Conservation (phyloP, 1,284 basidiomycete species). For the Moesziomyces globuligerus region DNA sequence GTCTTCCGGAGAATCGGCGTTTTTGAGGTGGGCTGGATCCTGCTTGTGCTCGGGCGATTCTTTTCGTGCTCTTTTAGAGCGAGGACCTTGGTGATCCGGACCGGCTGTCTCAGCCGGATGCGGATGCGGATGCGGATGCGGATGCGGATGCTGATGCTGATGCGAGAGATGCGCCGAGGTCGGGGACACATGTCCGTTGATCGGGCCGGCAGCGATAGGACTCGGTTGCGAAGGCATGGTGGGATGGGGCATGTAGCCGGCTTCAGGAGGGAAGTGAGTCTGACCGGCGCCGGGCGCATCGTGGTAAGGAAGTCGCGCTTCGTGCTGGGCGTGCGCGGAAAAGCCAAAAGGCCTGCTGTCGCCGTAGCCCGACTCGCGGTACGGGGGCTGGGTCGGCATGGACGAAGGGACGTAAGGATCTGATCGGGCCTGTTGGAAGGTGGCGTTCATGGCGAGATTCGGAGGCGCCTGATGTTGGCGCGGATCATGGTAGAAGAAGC, state of each 20-base stretch:
- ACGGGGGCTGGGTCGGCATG: slow-evolving; percentile 20
- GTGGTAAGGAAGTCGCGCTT: slow-evolving; percentile 11
- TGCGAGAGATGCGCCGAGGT: slow-evolving; percentile 4
- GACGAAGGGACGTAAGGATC: slow-evolving; percentile 10
- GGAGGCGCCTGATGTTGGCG: slow-evolving; percentile 21
- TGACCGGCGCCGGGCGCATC: slow-evolving; percentile 7
- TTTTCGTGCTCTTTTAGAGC: slow-evolving; percentile 20
- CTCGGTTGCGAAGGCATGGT: too few species aligned
- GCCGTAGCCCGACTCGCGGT: slow-evolving; percentile 18
- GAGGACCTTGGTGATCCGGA: slow-evolving; percentile 9
- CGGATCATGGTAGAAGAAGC: slow-evolving; percentile 36
- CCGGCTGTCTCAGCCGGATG: slow-evolving; percentile 1
- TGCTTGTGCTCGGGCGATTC: slow-evolving; percentile 23
- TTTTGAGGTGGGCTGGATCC: not conserved
- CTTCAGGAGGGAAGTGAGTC: slow-evolving; percentile 6
- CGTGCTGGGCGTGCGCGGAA: slow-evolving; percentile 12
- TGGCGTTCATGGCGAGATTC: slow-evolving; percentile 11
- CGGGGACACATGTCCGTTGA: slow-evolving; percentile 12
- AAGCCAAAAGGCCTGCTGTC: slow-evolving; percentile 19
- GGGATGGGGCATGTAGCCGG: slow-evolving; percentile 17
- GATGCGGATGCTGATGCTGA: too few species aligned
- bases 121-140: slow-evolving; percentile 2
- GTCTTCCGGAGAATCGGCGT: slow-evolving; percentile 12
- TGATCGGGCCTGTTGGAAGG: slow-evolving; percentile 7
- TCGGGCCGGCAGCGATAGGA: slow-evolving; percentile 2